These are phyloP conservation scores for Antitrichia curtipendula DNA, from an alignment of 225 moss, liverwort and hornwort species.

Conservation along the genomic window DNA sequence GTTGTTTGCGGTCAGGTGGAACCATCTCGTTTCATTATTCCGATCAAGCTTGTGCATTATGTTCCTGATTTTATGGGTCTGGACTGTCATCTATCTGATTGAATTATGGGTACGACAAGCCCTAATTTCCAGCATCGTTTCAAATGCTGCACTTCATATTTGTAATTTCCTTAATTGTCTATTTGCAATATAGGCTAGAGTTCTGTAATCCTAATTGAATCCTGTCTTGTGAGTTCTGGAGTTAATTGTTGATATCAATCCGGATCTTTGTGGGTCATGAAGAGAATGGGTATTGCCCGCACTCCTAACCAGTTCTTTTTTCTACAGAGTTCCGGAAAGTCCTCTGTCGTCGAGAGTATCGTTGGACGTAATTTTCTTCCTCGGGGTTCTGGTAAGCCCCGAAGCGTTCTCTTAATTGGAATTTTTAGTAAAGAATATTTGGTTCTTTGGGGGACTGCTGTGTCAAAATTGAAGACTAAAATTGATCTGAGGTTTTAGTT, in stretches of 20 bases:
- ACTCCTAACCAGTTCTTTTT: background rate
- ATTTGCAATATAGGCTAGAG: background rate
- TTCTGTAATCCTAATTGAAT: background rate
- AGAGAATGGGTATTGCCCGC: background rate
- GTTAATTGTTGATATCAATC: background rate
- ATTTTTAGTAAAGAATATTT: background rate
- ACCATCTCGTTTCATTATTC: background rate
- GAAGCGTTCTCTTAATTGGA: background rate
- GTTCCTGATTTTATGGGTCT: background rate
- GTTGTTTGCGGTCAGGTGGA: conserved; percentile 75
- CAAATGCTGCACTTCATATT: background rate
- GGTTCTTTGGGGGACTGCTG: background rate
- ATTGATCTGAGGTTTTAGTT: background rate
- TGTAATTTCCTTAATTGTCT: background rate
- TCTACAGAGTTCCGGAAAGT: conserved; percentile 21
- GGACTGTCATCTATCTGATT: background rate
- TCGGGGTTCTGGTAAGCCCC: conserved; percentile 22
- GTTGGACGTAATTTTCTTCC: conserved; percentile 28
- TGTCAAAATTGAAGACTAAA: background rate
- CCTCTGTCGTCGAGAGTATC: conserved; percentile 26
- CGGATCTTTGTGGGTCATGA: background rate
- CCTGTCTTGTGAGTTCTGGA: background rate
- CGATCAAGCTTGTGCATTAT: background rate
- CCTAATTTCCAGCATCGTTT: background rate
- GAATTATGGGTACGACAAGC: background rate